These are phyloP conservation scores for Floccularia luteovirens DNA, from an alignment of 768 basidiomycete genomes.

Conservation along the genomic window DNA sequence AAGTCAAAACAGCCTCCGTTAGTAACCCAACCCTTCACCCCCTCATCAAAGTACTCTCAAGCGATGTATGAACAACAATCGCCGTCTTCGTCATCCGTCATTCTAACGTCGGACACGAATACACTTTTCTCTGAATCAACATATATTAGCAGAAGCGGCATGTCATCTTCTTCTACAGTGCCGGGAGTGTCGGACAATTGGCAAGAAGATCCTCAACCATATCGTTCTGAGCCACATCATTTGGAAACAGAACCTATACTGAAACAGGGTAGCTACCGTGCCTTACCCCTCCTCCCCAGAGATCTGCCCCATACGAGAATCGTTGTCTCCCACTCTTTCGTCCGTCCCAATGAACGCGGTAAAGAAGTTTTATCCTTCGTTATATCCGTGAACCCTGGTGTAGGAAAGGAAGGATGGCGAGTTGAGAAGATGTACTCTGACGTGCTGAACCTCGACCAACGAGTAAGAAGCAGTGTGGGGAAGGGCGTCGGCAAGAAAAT, in stretches of 20 bases:
- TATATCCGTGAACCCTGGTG: constrained; percentile 64
- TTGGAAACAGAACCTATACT: constrained; percentile 28
- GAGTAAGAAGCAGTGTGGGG: constrained; percentile 59
- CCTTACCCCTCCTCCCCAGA: constrained; percentile 57
- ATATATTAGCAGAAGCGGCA: constrained; percentile 8
- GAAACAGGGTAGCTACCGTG: no score
- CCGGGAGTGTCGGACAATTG: background rate
- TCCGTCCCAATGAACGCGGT: constrained; percentile 83
- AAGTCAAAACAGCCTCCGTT: constrained; percentile 1
- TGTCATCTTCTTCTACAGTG: constrained; percentile 8
- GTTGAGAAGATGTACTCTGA: constrained; percentile 95
- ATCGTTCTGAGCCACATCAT: constrained; percentile 14
- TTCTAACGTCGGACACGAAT: constrained; percentile 3
- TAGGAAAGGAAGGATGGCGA: constrained; percentile 67
- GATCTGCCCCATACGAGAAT: constrained; percentile 73
- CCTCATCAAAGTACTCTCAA: constrained; percentile 15
- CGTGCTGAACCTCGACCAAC: constrained; percentile 79
- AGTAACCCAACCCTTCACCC: background rate
- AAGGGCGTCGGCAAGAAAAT: constrained; percentile 75
- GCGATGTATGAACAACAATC: constrained; percentile 13
- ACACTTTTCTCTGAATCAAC: constrained; percentile 11
- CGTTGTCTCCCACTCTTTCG: constrained; percentile 71
- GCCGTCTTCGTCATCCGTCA: constrained; percentile 4
- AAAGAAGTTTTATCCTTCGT: constrained; percentile 91
- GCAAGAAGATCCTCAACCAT: constrained; percentile 13